A percentile compares a stretch with the other conserved stretches of the same genome.
Conservation (phyloP, 352 stramenopile species). For the Pythium sukuiense region DNA sequence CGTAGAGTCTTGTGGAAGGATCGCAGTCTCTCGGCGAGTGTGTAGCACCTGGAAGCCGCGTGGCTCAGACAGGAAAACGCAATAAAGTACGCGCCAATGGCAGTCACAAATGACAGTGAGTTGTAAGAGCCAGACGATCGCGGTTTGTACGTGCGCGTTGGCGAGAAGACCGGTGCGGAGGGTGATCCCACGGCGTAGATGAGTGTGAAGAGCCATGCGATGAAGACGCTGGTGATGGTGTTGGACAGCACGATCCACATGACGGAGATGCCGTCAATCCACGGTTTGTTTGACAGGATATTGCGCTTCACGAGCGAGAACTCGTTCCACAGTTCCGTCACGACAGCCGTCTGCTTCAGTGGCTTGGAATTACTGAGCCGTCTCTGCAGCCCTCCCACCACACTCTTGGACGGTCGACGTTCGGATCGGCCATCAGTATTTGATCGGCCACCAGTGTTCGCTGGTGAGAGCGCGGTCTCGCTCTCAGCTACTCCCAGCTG, state of each 20-base stretch:
- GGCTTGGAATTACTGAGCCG: constrained; percentile 17
- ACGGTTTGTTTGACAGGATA: constrained; percentile 30
- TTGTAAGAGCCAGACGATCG: neutral
- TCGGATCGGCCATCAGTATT: neutral
- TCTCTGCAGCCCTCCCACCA: constrained; percentile 13
- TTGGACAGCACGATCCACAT: constrained; percentile 40
- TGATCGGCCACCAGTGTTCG: neutral
- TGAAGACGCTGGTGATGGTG: constrained; percentile 24
- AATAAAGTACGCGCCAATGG: constrained; percentile 33
- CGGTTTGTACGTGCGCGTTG: neutral
- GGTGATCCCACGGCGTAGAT: constrained; percentile 34
- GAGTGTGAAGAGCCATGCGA: constrained; percentile 24
- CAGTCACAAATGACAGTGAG: constrained; percentile 19
- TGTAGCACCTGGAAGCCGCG: constrained; percentile 20
- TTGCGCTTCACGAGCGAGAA: constrained; percentile 35
- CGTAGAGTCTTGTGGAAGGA: constrained; percentile 19
- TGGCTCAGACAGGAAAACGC: constrained; percentile 28
- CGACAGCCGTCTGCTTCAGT: constrained; percentile 8
- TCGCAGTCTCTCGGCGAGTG: constrained; percentile 19
- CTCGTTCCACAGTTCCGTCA: constrained; percentile 31
- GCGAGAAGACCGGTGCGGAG: constrained; percentile 18
- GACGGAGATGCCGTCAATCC: constrained; percentile 31
- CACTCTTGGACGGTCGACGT: neutral
- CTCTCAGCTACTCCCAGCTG: neutral
- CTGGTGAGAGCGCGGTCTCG: no score